Evolutionary conservation across 306 rosid species (phyloP), one percentile per base, ranked within the genome.

Genomic region (Casuarina glauca): DNA sequence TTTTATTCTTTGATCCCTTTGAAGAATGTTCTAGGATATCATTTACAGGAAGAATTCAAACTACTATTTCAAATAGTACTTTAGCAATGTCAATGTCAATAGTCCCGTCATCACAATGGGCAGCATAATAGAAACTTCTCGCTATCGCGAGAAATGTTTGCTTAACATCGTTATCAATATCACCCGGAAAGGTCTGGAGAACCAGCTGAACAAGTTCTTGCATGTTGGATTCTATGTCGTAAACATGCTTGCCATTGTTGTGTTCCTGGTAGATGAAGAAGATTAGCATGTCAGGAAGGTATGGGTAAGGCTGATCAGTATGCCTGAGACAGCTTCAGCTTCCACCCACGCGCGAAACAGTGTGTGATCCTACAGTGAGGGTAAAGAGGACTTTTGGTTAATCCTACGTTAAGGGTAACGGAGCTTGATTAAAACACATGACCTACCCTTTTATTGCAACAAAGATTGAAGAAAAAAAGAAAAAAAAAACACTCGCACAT

Each of bases 31-130:
- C 49, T 0, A 66, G 5, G 35, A n/a, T 32, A 42, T 39, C 46
- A 41, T 41, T 42, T 35, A 36, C 7, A 48, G 17, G 73, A 57
- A 79, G 43, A 61, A 2, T 54, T 87, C 74, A 92, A 45, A 79
- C 67, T 19, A 89, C 93, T 88, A 85, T 84, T 84, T 96, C 89
- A 78, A 91, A 96, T 63, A 96, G 93, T 60, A 93, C 97, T 89
- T 88, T 85, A 46, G 88, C 85, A 42, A 93, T 84, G 82, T 96
- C 97, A 80, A 78, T 74, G 83, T 84, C 84, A 76, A 85, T 84
- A 45, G 96, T 90, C 78, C 82, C 83, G 71, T 87, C 74, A 70
- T 96, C 93, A 77, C 81, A 86, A 70, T 81, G 86, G 15, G 96
- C 91, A 55, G 84, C 73, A 82, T 96, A 96, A 79, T 89, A 93